phyloP scores from a whole-genome alignment of 352 stramenopile genomes.

The Pythium sp. region DNA sequence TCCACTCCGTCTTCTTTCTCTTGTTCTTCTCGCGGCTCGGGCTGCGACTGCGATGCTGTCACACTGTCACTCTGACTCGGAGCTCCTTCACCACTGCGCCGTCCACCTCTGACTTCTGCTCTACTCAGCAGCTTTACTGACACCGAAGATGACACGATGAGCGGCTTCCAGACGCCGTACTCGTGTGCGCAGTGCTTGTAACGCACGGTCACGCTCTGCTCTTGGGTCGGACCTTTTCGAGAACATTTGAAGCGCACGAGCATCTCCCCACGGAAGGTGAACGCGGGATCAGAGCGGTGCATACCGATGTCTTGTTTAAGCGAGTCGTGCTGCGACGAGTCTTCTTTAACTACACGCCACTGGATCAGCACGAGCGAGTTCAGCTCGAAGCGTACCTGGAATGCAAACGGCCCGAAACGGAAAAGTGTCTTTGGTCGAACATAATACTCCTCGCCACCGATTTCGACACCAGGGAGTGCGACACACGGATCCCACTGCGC shows the following conservation, averaged over 20 bases:
- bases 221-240: slow-evolving; percentile 4
- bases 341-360: slow-evolving; percentile 32
- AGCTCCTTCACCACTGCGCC: not conserved
- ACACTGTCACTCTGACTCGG: slow-evolving; percentile 14
- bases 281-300: slow-evolving; percentile 8
- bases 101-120: not conserved
- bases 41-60: slow-evolving; percentile 1
- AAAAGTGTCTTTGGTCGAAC: slow-evolving; percentile 32
- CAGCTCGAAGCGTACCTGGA: slow-evolving; percentile 32
- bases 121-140: not conserved
- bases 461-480: slow-evolving; percentile 4
- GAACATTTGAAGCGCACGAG: slow-evolving; percentile 13
- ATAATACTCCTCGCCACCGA: slow-evolving; percentile 17
- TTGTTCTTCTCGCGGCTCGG: not conserved
- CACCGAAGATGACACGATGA: slow-evolving; percentile 15
- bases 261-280: slow-evolving; percentile 17
- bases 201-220: slow-evolving; percentile 14
- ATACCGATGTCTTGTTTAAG: not conserved
- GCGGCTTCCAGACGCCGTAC: slow-evolving; percentile 17
- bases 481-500: slow-evolving; percentile 35
- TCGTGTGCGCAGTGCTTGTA: slow-evolving; percentile 13
- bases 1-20: slow-evolving; percentile 14
- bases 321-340: not conserved
- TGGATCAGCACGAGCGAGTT: slow-evolving; percentile 26
- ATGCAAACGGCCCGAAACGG: slow-evolving; percentile 23